A percentile compares a stretch with the other conserved stretches of the same genome.
Evolutionary conservation across 768 basidiomycete species (phyloP).

Genomic region (Leucosporidium yakuticum): DNA sequence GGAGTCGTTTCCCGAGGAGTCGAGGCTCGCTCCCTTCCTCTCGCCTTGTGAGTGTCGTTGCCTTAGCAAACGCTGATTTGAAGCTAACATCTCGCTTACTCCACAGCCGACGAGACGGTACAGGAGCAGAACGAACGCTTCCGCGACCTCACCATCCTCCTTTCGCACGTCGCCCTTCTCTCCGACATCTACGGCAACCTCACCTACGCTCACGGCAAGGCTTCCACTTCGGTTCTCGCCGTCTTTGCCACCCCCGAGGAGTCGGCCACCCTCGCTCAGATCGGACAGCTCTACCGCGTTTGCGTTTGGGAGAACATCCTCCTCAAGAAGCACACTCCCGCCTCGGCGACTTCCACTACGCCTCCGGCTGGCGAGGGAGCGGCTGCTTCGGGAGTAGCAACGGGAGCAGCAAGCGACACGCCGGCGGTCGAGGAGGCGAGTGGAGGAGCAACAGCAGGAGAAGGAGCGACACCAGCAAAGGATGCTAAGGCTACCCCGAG

Average conservation of each 20-base stretch:
- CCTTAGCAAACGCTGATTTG: neutral
- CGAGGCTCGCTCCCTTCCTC: constrained; percentile 15
- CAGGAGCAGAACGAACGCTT: constrained; percentile 59
- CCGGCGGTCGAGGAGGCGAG: neutral
- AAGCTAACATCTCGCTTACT: neutral
- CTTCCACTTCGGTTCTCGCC: constrained; percentile 66
- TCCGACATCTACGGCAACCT: constrained; percentile 81
- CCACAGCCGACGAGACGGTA: constrained; percentile 48
- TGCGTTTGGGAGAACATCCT: constrained; percentile 82
- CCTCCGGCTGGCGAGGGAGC: neutral
- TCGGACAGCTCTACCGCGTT: constrained; percentile 74
- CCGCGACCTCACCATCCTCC: constrained; percentile 64
- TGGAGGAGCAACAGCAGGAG: too few species aligned
- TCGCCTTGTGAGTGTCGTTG: constrained; percentile 12
- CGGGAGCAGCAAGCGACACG: neutral
- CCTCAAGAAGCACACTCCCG: constrained; percentile 3
- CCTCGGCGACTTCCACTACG: too few species aligned
- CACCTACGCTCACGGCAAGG: constrained; percentile 72
- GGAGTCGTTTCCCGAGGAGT: constrained; percentile 42
- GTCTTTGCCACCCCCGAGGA: constrained; percentile 62
- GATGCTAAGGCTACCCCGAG: constrained; percentile 23
- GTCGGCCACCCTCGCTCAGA: constrained; percentile 59
- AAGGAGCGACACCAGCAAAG: neutral
- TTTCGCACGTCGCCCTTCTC: constrained; percentile 72
- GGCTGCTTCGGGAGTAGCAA: constrained; percentile 1